phyloP scores from a whole-genome alignment of 2,329 filamentous ascomycete species.

The Talaromyces sp. region DNA sequence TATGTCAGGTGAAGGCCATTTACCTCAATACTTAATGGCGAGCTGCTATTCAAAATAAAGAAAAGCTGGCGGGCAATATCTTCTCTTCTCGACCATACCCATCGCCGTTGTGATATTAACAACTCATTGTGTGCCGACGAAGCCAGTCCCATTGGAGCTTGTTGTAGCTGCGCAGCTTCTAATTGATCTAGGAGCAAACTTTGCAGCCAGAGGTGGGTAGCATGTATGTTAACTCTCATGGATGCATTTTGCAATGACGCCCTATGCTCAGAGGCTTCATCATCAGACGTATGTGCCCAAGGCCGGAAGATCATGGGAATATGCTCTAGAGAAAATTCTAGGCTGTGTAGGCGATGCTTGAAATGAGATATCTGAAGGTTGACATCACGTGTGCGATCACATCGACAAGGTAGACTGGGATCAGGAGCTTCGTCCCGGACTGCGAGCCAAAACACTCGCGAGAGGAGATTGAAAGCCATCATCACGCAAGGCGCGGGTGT shows the following conservation, averaged over 20 bases:
- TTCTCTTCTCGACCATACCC: neutral
- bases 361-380: neutral
- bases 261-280: neutral
- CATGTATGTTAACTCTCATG: constrained; percentile 8
- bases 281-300: neutral
- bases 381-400: neutral
- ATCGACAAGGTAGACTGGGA: neutral
- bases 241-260: neutral
- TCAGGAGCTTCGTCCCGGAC: neutral
- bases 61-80: neutral
- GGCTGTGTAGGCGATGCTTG: neutral
- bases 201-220: constrained; percentile 6
- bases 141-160: neutral
- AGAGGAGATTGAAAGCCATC: neutral
- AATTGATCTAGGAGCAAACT: constrained; percentile 2
- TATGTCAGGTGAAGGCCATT: neutral
- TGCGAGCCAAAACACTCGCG: neutral
- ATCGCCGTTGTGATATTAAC: neutral
- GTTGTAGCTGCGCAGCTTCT: constrained; percentile 2
- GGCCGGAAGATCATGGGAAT: neutral
- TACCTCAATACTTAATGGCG: neutral
- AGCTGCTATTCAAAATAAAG: neutral
- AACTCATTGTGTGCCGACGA: neutral
- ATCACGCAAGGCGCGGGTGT: neutral
- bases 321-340: neutral